Percentiles rank a stretch among this genome's conserved stretches.
These are phyloP conservation scores for Circinella minor DNA, from an alignment of 371 early-diverging fungal species.

Conservation along the genomic window DNA sequence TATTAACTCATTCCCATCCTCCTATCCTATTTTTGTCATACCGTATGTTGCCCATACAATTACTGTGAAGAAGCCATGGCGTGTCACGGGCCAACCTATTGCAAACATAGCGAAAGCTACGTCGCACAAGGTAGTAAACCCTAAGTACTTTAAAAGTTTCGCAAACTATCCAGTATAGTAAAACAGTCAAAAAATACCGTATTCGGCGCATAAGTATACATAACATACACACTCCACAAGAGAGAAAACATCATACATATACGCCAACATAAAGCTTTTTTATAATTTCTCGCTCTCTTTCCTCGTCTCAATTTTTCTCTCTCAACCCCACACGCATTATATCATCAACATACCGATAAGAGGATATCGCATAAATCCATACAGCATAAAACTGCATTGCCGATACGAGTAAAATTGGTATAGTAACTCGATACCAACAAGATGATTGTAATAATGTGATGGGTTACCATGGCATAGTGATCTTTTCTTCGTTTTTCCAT, in stretches of 20 bases:
- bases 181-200: slow-evolving; percentile 2
- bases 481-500: slow-evolving; percentile 84
- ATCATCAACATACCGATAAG: slow-evolving; percentile 54
- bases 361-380: slow-evolving; percentile 88
- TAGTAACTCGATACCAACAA: slow-evolving; percentile 73
- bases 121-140: slow-evolving; percentile 65
- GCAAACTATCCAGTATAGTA: slow-evolving; percentile 44
- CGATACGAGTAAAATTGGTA: slow-evolving; percentile 79
- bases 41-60: slow-evolving; percentile 62
- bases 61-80: slow-evolving; percentile 68
- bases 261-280: neutral
- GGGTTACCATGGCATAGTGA: slow-evolving; percentile 76
- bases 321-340: neutral
- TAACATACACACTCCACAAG: neutral
- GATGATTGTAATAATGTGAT: slow-evolving; percentile 80
- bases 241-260: neutral
- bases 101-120: slow-evolving; percentile 77
- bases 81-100: slow-evolving; percentile 77
- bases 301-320: neutral
- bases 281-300: neutral
- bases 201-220: neutral
- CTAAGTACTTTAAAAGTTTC: slow-evolving; percentile 79
- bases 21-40: slow-evolving; percentile 18
- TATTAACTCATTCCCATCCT: too few species aligned
- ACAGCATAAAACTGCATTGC: slow-evolving; percentile 77